Base-by-base conservation (phyloP, 805 yeast species). In the Pichia gijzeniarum region DNA sequence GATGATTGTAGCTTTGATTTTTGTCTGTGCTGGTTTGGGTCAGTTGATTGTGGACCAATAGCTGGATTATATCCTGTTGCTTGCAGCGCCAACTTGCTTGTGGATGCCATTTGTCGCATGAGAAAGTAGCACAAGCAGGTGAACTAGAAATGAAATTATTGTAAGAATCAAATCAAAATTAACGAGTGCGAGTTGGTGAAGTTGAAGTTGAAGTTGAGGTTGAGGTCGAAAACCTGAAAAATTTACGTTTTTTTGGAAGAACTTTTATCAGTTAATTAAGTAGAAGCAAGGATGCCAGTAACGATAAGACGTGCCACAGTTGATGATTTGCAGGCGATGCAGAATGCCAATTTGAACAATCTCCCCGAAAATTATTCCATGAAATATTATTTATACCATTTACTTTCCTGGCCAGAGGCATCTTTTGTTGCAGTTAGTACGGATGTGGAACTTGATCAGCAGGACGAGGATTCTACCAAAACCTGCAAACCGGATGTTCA, bases 381-480 rank as follows among this genome's bases (percentile, higher is more conserved):
- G 64, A 89, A 90, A 64, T 93, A 89, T 67, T 93, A 93, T 67
- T 76, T 93, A 74, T 93, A 93, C 65, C 99, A 93, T 65, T 76
- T 88, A 8, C 69, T 91, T 42, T 82, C 97, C 32, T 93, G 99
- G 99, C 99, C 99, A 2, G 95, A 91, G 62, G 95, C 95, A 13
- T 86, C 96, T 35, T 93, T 82, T 69, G 98, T 93, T 32, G 99
- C 99, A 16, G 83, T 91, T 1, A 82, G 93, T 2, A 77, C 82
- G 22, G 84, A 77, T 51, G 77, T 72, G 10, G 68, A 61, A 30
- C 48, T 58, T 5, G 56, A 57, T 13, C 57, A 52, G 25, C 54
- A 51, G 28, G 58, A 59, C 35, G 60, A 58, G 39, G 51, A 28
- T 7, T 43, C 36, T n/a, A 7, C 9, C 9, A 42, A 48, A 9